Evolutionary conservation across 2,329 filamentous ascomycete species (phyloP), one percentile per base, ranked within the genome.

Genomic region (Diplodia intermedia): DNA sequence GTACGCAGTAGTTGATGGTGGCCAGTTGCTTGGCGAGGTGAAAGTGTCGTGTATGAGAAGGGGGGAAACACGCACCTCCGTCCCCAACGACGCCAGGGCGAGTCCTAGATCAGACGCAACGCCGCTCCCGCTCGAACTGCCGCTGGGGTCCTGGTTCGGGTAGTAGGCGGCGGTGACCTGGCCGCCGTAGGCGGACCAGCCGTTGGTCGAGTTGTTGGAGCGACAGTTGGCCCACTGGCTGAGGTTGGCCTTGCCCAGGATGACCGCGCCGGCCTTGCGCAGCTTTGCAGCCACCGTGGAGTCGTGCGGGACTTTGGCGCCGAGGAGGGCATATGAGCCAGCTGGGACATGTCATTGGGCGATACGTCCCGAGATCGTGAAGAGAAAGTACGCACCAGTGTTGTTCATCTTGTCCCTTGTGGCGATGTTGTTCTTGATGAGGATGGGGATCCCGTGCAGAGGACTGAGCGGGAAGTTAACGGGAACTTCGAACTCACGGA

Each of bases 381-480:
- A 3, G 33, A 36, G 2, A 36, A 36, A 8, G 33, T 9, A 31
- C 36, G 15, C 33, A 57, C 63, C 81, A 1, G 86, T 88, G 70
- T 86, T 90, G 72, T 88, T 84, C 86, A 90, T 88, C 69, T 81
- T 75, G 73, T 90, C 88, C 2, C 78, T 75, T 0, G 88, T 90
- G 15, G 85, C 88, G 60, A 91, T 89, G 73, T 89, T 90, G 77
- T 89, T 86, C 75, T 91, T 91, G 78, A 91, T 81, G 5, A 90
- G 77, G 29, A 91, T 85, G 0, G 89, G 89, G 4, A 91, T 82
- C 6, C 89, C 89, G 73, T 91, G 88, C 0, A 90, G 79, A 2
- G 86, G 86, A 0, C 84, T 82, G 52, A 23, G 4, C n/a, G 62
- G 1, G 23, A 6, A 50, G 23, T 53, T 31, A 52, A 23, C n/a